Evolutionary conservation across 108 stramenopile species (phyloP).

Genomic region (Cyclostephanos invisitatus): DNA sequence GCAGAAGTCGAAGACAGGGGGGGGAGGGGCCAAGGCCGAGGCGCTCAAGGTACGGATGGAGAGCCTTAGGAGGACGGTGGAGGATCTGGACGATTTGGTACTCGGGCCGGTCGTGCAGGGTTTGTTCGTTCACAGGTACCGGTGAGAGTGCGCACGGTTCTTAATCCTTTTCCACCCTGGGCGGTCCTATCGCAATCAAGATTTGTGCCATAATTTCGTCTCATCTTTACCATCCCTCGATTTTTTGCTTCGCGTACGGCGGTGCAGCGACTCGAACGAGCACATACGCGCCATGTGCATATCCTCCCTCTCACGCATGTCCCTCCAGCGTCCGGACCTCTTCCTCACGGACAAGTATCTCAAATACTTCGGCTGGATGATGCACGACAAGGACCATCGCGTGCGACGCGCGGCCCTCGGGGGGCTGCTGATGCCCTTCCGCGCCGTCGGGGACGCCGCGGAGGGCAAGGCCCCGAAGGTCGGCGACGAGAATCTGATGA

Average conservation of each 20-base stretch:
- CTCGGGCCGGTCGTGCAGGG: conserved; percentile 56
- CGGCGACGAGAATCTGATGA: conserved; percentile 31
- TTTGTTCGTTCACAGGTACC: conserved; percentile 80
- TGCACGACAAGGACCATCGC: conserved; percentile 63
- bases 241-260: not conserved
- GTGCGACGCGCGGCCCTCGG: conserved; percentile 73
- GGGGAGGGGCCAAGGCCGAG: conserved; percentile 49
- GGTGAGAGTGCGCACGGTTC: conserved; percentile 17
- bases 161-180: not conserved
- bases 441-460: conserved; percentile 34
- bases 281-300: conserved; percentile 73
- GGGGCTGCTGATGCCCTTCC: conserved; percentile 68
- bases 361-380: conserved; percentile 92
- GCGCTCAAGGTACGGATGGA: conserved; percentile 59
- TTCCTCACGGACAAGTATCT: conserved; percentile 84
- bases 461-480: conserved; percentile 15
- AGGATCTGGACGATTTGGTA: conserved; percentile 69
- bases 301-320: conserved; percentile 58
- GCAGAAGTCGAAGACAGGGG: conserved; percentile 27
- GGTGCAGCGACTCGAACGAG: conserved; percentile 64
- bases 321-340: conserved; percentile 74
- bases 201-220: not conserved
- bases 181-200: not conserved
- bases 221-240: conserved; percentile 4
- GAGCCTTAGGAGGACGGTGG: conserved; percentile 54